Percentiles rank a stretch among this genome's conserved stretches.
These are phyloP conservation scores for Vicia faba DNA, from an alignment of 306 rosid genomes.

Conservation along the genomic window DNA sequence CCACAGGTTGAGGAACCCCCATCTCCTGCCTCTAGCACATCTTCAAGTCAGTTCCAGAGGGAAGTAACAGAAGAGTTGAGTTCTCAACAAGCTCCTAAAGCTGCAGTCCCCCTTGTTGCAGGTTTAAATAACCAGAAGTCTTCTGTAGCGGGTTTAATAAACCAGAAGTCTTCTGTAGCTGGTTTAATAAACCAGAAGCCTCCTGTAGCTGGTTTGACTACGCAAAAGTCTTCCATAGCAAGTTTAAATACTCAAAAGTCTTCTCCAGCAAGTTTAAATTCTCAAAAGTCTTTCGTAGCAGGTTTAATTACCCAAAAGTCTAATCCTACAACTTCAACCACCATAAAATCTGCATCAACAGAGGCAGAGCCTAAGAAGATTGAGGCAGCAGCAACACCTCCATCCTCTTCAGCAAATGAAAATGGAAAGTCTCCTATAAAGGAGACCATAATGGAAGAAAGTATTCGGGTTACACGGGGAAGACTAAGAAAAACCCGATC, in stretches of 20 bases:
- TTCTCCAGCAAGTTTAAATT: conserved; percentile 25
- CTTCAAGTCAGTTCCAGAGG: conserved; percentile 62
- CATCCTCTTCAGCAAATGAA: conserved; percentile 48
- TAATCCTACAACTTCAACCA: conserved; percentile 43
- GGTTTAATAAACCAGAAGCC: conserved; percentile 38
- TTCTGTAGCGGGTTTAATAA: not conserved
- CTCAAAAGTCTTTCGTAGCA: conserved; percentile 37
- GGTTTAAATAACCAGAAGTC: conserved; percentile 4
- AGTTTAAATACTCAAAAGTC: conserved; percentile 37
- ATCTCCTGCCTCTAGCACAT: conserved; percentile 64
- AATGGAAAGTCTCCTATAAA: conserved; percentile 48
- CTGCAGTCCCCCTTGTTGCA: conserved; percentile 41
- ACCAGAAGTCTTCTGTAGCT: conserved; percentile 37
- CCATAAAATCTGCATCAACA: conserved; percentile 44
- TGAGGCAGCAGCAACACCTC: conserved; percentile 37
- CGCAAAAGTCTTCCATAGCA: conserved; percentile 35
- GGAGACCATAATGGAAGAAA: conserved; percentile 53
- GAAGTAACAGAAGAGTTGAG: conserved; percentile 64
- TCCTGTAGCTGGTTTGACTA: conserved; percentile 22
- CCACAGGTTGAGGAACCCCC: conserved; percentile 58
- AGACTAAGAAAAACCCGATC: conserved; percentile 62
- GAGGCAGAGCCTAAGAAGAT: conserved; percentile 53
- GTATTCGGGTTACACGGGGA: conserved; percentile 45
- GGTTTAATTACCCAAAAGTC: conserved; percentile 46
- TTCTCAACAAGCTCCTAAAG: conserved; percentile 48